phyloP scores from a whole-genome alignment of 805 yeast genomes.

The Pachysolen tannophilus region DNA sequence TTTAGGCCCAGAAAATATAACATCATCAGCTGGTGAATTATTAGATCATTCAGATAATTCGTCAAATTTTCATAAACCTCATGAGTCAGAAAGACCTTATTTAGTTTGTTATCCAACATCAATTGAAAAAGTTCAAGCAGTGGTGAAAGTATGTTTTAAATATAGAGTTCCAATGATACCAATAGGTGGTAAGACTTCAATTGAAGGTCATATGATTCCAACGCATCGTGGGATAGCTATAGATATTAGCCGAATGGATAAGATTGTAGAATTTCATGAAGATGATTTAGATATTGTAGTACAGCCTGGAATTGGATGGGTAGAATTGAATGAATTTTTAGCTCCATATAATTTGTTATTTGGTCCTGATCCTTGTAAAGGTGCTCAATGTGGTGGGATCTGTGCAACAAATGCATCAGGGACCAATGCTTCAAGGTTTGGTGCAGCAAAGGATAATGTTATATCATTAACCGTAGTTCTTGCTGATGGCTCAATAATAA shows the following conservation, averaged over 20 bases:
- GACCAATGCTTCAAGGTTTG: conserved; percentile 70
- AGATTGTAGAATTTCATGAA: conserved; percentile 46
- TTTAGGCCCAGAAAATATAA: conserved; percentile 46
- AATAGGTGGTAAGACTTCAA: conserved; percentile 68
- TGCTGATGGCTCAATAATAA: conserved; percentile 73
- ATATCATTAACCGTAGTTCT: conserved; percentile 63
- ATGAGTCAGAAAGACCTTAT: conserved; percentile 22
- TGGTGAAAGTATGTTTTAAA: conserved; percentile 55
- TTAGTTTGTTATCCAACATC: conserved; percentile 54
- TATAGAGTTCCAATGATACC: conserved; percentile 68
- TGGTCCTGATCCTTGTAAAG: conserved; percentile 78
- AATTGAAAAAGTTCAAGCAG: conserved; percentile 58
- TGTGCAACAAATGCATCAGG: conserved; percentile 75
- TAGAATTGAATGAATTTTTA: conserved; percentile 48
- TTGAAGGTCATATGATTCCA: conserved; percentile 76
- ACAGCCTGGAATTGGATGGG: conserved; percentile 80
- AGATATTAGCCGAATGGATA: conserved; percentile 54
- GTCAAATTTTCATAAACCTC: conserved; percentile 26
- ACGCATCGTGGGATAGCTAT: conserved; percentile 56
- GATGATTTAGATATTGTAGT: conserved; percentile 66
- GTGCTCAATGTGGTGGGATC: conserved; percentile 76
- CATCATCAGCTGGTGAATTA: conserved; percentile 24
- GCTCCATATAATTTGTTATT: conserved; percentile 45
- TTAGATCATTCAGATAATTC: conserved; percentile 24
- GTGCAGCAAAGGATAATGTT: conserved; percentile 74